A percentile compares a stretch with the other conserved stretches of the same genome.
These are phyloP conservation scores for Theobroma cacao DNA, from an alignment of 345 rosid species.

Conservation along the genomic window DNA sequence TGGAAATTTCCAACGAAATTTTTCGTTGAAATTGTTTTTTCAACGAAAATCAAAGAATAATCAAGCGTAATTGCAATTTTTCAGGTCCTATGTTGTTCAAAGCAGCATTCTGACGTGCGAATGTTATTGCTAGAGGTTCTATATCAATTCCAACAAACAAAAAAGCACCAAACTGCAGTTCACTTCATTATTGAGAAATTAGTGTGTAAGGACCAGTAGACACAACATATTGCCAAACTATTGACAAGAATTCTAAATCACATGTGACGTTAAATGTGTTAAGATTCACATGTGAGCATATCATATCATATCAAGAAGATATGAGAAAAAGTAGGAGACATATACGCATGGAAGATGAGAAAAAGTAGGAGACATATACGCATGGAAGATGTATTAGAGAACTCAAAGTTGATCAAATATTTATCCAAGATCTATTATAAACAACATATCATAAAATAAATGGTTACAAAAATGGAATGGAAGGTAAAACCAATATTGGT, in stretches of 20 bases:
- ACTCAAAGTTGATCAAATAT: not conserved
- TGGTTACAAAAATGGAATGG: not conserved
- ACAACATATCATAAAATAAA: not conserved
- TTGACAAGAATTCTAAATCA: not conserved
- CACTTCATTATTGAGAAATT: not conserved
- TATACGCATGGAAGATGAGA: not conserved
- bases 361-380: not conserved
- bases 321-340: not conserved
- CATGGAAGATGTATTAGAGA: not conserved
- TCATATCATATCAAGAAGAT: too few relatives aligned
- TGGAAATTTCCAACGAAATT: too few relatives aligned
- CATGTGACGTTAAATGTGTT: too few relatives aligned
- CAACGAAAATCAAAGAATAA: too few relatives aligned
- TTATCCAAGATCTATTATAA: not conserved
- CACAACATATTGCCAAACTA: not conserved
- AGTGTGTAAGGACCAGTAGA: not conserved
- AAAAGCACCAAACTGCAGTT: slow-evolving; percentile 70
- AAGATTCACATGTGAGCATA: too few relatives aligned
- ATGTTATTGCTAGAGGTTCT: slow-evolving; percentile 61
- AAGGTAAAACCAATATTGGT: not conserved
- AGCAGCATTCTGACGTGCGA: slow-evolving; percentile 61
- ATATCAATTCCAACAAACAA: slow-evolving; percentile 66
- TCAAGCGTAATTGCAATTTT: slow-evolving; percentile 44
- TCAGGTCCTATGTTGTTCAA: slow-evolving; percentile 56
- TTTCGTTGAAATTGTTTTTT: too few relatives aligned